A percentile compares a stretch with the other conserved stretches of the same genome.
Conservation (phyloP, 192 early-diverging fungal genomes). For the Geosiphon pyriformis region DNA sequence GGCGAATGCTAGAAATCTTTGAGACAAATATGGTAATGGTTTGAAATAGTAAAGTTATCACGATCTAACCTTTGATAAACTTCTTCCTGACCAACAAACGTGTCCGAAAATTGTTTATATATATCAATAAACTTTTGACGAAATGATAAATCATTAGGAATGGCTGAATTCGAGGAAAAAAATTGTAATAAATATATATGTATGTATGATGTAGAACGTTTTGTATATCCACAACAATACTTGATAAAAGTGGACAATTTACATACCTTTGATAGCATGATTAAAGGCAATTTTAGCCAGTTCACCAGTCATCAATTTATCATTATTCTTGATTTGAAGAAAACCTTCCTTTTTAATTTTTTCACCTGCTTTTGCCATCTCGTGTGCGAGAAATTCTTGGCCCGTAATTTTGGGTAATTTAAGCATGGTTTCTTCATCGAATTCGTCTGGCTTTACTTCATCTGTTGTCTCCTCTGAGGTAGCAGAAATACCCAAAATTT, state of each 20-base stretch:
- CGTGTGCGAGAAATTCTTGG: slow-evolving; percentile 35
- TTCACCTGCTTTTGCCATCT: slow-evolving; percentile 29
- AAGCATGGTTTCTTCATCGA: slow-evolving; percentile 46
- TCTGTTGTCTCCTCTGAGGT: slow-evolving; percentile 28
- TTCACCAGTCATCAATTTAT: slow-evolving; percentile 65
- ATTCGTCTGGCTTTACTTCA: slow-evolving; percentile 37
- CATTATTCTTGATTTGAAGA: no score
- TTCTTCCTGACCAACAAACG: slow-evolving; percentile 38
- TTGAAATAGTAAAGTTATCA: no score
- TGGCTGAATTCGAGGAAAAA: slow-evolving; percentile 31
- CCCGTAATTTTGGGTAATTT: slow-evolving; percentile 53
- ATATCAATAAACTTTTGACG: slow-evolving; percentile 67
- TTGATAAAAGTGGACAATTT: not conserved
- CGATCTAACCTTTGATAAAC: slow-evolving; percentile 28
- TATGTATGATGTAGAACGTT: not conserved
- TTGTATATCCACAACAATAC: not conserved
- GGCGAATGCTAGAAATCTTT: slow-evolving; percentile 42
- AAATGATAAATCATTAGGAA: slow-evolving; percentile 69
- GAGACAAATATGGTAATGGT: no score
- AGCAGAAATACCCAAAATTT: slow-evolving; percentile 63
- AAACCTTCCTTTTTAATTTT: slow-evolving; percentile 48
- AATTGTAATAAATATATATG: slow-evolving; percentile 2
- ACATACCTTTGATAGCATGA: slow-evolving; percentile 76
- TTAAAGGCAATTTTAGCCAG: slow-evolving; percentile 71
- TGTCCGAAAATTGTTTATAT: slow-evolving; percentile 49